Evolutionary conservation across 106 monocot genomes (phyloP).

Genomic region (Dendrobium nobile): DNA sequence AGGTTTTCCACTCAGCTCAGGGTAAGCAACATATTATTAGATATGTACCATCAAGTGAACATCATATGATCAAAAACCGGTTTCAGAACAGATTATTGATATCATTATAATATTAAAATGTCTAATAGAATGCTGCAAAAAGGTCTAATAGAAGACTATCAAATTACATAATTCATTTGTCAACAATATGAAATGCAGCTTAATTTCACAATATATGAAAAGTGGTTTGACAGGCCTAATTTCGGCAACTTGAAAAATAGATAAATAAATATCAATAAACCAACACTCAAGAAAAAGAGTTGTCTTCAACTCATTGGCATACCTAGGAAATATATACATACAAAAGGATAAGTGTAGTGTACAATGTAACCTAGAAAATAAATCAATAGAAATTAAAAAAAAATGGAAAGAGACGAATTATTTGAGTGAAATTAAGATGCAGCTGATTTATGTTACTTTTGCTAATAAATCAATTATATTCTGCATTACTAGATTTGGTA

Average conservation of each 20-base stretch:
- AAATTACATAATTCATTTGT: background rate
- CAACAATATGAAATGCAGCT: background rate
- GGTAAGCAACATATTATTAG: background rate
- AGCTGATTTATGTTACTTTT: too few species aligned
- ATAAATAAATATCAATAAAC: background rate
- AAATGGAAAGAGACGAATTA: too few species aligned
- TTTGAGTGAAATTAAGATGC: too few species aligned
- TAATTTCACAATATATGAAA: background rate
- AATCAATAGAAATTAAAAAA: too few species aligned
- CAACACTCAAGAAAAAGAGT: background rate
- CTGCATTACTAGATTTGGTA: too few species aligned
- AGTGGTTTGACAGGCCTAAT: background rate
- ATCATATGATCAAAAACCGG: background rate
- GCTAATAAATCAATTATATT: too few species aligned
- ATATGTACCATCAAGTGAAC: background rate
- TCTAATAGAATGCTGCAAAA: background rate
- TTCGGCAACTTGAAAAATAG: background rate
- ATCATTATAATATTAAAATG: background rate
- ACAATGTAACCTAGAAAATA: background rate
- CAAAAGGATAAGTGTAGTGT: background rate
- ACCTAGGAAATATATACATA: background rate
- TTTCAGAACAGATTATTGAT: background rate
- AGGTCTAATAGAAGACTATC: background rate
- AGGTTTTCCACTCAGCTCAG: background rate
- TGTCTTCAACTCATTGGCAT: background rate